Evolutionary conservation across 768 basidiomycete species (phyloP).

Genomic region (Tulasnella sp.): DNA sequence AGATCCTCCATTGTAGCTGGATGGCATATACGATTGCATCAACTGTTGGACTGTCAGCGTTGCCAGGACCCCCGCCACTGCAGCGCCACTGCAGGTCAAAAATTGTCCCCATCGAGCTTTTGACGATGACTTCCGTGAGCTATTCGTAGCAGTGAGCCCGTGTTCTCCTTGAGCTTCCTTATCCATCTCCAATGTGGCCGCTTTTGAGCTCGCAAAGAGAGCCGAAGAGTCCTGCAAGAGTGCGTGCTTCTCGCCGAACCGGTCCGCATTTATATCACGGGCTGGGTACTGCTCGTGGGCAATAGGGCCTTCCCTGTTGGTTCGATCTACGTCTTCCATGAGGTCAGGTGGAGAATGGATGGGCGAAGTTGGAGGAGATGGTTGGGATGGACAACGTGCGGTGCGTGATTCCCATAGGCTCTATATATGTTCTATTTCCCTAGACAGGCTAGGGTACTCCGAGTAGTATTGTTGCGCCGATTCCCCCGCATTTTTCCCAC

Average conservation of each 20-base stretch:
- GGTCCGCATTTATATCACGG: conserved; percentile 15
- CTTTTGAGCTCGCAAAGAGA: neutral
- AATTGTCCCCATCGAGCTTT: neutral
- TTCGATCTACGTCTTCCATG: conserved; percentile 26
- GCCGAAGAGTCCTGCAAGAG: conserved; percentile 16
- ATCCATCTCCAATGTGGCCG: neutral
- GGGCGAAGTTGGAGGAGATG: neutral
- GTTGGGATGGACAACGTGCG: no score
- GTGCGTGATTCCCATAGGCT: no score
- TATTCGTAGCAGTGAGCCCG: neutral
- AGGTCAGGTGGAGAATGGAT: neutral
- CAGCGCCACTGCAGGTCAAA: neutral
- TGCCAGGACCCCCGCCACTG: neutral
- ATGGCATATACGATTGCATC: neutral
- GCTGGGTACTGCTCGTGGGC: conserved; percentile 31
- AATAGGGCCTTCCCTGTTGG: conserved; percentile 13
- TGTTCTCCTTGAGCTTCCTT: conserved; percentile 11
- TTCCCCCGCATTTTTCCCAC: no score
- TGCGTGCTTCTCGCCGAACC: conserved; percentile 8
- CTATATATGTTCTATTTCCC: no score
- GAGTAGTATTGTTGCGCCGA: no score
- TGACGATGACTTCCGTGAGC: neutral
- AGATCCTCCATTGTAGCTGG: neutral
- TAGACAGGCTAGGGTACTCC: no score
- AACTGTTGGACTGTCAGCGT: conserved; percentile 2